Conservation (phyloP, 2,329 filamentous ascomycete species). For the Drechslerella coelobrocha region DNA sequence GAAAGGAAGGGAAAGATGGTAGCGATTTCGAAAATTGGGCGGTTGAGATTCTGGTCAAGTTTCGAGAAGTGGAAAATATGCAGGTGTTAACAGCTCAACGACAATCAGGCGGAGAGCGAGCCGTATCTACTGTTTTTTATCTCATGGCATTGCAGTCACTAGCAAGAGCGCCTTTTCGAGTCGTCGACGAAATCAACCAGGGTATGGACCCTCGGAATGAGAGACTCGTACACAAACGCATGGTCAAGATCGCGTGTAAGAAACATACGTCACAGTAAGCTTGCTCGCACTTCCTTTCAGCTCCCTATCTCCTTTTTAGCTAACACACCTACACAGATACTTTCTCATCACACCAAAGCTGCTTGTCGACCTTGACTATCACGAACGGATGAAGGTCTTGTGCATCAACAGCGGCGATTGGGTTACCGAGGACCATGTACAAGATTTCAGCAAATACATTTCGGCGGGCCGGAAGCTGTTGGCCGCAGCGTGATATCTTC, state of each 20-base stretch:
- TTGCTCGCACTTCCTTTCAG: not conserved
- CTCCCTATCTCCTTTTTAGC: not conserved
- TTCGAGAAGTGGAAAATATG: conserved; percentile 85
- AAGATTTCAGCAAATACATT: conserved; percentile 59
- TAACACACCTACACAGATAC: conserved; percentile 63
- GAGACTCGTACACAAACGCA: conserved; percentile 94
- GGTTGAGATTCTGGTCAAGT: conserved; percentile 92
- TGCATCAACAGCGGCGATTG: conserved; percentile 88
- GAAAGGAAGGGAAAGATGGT: conserved; percentile 79
- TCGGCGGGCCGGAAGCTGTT: conserved; percentile 26
- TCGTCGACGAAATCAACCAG: conserved; percentile 99
- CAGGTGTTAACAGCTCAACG: conserved; percentile 88
- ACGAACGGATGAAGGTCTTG: conserved; percentile 87
- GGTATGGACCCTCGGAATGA: conserved; percentile 99
- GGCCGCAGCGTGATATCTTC: conserved; percentile 11
- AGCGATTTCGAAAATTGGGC: conserved; percentile 82
- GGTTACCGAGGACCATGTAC: conserved; percentile 57
- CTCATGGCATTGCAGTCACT: conserved; percentile 96
- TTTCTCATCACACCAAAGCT: conserved; percentile 98
- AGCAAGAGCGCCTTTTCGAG: conserved; percentile 91
- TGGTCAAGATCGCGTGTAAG: conserved; percentile 95
- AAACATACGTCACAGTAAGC: conserved; percentile 71
- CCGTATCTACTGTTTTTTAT: conserved; percentile 97
- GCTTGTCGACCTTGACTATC: conserved; percentile 82
- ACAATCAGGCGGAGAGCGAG: conserved; percentile 93